phyloP scores from a whole-genome alignment of 768 basidiomycete genomes.

The Kwoniella botswanensis region DNA sequence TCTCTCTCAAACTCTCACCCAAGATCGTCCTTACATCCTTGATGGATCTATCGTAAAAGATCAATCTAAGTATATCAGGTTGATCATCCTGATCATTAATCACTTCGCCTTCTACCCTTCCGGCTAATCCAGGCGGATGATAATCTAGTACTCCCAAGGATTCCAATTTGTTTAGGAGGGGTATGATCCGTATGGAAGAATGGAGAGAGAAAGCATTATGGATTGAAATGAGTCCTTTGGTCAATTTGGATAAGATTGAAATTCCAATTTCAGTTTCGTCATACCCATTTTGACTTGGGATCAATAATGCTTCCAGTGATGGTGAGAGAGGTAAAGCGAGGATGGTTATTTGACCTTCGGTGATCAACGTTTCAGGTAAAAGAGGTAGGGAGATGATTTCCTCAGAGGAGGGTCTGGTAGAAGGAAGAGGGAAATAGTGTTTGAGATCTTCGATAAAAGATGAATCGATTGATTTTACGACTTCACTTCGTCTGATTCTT shows the following conservation, averaged over 20 bases:
- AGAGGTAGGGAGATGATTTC: constrained; percentile 29
- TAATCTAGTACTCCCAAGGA: constrained; percentile 36
- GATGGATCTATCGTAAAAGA: constrained; percentile 38
- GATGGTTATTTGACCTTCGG: constrained; percentile 33
- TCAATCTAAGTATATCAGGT: constrained; percentile 41
- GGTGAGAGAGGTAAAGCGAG: constrained; percentile 38
- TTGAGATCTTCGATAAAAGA: constrained; percentile 21
- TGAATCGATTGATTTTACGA: constrained; percentile 16
- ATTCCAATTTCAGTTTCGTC: constrained; percentile 40
- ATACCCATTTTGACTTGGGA: constrained; percentile 28
- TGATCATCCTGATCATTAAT: constrained; percentile 28
- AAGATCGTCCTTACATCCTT: constrained; percentile 34
- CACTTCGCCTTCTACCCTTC: constrained; percentile 19
- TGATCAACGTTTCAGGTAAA: constrained; percentile 38
- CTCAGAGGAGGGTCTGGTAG: neutral
- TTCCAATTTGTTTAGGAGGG: constrained; percentile 41
- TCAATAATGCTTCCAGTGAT: constrained; percentile 36
- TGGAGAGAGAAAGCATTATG: constrained; percentile 40
- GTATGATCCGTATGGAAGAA: constrained; percentile 31
- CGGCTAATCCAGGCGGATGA: constrained; percentile 15
- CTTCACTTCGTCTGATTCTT: neutral
- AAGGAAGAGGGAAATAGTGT: constrained; percentile 28
- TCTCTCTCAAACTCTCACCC: constrained; percentile 31
- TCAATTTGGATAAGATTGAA: constrained; percentile 33
- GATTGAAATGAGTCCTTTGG: constrained; percentile 31